These are phyloP conservation scores for Aspergillus sergii DNA, from an alignment of 2,329 filamentous ascomycete species.

Conservation along the genomic window DNA sequence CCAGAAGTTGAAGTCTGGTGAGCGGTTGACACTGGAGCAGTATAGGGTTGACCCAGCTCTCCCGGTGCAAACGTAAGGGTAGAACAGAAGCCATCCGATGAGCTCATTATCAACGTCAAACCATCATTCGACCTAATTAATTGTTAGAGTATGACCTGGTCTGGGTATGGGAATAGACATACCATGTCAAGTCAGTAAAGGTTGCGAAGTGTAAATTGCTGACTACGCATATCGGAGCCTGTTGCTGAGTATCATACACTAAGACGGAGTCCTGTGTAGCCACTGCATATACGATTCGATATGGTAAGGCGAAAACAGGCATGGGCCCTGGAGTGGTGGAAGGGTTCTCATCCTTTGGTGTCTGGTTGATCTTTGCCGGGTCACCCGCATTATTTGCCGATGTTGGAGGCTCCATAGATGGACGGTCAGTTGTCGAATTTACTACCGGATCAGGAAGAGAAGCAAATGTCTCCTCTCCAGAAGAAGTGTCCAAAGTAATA, in stretches of 20 bases:
- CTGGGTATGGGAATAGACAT: constrained; percentile 40
- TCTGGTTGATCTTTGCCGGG: constrained; percentile 55
- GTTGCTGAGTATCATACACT: constrained; percentile 95
- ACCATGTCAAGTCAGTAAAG: constrained; percentile 96
- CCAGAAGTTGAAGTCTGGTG: constrained; percentile 41
- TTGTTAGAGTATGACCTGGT: constrained; percentile 22
- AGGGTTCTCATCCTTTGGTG: constrained; percentile 52
- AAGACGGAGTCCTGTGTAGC: constrained; percentile 95
- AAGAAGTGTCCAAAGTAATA: constrained; percentile 93
- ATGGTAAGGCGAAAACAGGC: constrained; percentile 78
- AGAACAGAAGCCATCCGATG: constrained; percentile 96
- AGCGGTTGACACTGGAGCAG: constrained; percentile 44
- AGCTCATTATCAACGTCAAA: constrained; percentile 85
- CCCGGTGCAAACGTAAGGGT: constrained; percentile 80
- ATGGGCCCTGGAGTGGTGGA: constrained; percentile 59
- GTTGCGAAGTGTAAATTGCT: constrained; percentile 97
- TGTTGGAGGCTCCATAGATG: constrained; percentile 78
- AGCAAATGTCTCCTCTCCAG: constrained; percentile 78
- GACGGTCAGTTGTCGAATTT: constrained; percentile 45
- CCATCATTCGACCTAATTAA: constrained; percentile 71
- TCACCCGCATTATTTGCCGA: constrained; percentile 49
- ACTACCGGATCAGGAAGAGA: constrained; percentile 80
- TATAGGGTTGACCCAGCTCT: constrained; percentile 82
- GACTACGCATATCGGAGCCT: constrained; percentile 88
- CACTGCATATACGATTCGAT: constrained; percentile 94